These are phyloP conservation scores for Phlebopus sp. DNA, from an alignment of 1,284 basidiomycete species.

Conservation along the genomic window DNA sequence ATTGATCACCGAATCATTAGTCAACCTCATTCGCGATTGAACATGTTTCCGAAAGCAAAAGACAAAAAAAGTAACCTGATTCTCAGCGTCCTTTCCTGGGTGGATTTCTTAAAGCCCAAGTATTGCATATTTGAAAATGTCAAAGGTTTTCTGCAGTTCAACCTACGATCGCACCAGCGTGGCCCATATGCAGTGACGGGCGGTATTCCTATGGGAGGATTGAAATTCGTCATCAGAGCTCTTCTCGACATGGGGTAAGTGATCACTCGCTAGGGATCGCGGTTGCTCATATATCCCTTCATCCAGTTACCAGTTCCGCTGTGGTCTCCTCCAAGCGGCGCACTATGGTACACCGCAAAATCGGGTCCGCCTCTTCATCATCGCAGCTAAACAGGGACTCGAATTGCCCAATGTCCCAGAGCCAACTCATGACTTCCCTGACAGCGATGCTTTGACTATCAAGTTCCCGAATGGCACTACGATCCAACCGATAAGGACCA, in stretches of 20 bases:
- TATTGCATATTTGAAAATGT: conserved; percentile 74
- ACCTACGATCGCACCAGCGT: conserved; percentile 50
- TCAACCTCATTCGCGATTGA: conserved; percentile 54
- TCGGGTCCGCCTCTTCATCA: conserved; percentile 66
- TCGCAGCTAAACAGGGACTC: conserved; percentile 53
- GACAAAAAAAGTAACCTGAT: conserved; percentile 57
- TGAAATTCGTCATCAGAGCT: conserved; percentile 60
- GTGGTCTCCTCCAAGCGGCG: conserved; percentile 62
- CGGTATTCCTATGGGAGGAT: conserved; percentile 62
- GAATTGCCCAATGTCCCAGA: conserved; percentile 64
- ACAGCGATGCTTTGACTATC: conserved; percentile 43
- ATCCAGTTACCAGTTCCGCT: conserved; percentile 65
- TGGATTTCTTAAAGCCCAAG: conserved; percentile 60
- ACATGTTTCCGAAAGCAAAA: conserved; percentile 51
- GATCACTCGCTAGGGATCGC: not conserved
- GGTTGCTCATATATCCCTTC: not conserved
- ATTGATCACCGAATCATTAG: conserved; percentile 28
- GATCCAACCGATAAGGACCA: conserved; percentile 45
- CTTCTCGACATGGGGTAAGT: conserved; percentile 61
- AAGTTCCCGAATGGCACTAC: conserved; percentile 40
- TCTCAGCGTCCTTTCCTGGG: conserved; percentile 56
- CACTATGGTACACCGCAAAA: conserved; percentile 73
- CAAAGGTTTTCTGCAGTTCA: conserved; percentile 59
- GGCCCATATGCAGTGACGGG: conserved; percentile 49
- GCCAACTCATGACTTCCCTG: conserved; percentile 64